Evolutionary conservation across 2,329 filamentous ascomycete genomes (phyloP), one percentile per base, ranked within the genome.

Genomic region (Zymoseptoria brevis): DNA sequence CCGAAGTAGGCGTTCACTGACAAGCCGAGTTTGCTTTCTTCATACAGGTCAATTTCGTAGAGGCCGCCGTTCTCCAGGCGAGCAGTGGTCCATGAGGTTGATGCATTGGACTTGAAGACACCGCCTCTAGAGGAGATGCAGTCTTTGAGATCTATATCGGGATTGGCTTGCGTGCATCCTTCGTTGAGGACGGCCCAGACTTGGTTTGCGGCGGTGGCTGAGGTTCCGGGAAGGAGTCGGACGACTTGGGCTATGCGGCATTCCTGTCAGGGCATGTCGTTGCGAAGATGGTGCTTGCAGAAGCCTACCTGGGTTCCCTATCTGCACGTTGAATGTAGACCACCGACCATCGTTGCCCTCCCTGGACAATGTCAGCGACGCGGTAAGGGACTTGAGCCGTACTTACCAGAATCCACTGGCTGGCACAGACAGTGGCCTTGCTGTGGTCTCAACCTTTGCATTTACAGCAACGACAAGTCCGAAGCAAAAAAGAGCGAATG

Each of bases 31-130:
- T 57, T 51, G 13, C 21, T 56, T 55, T 70, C 68, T 35, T 67
- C 66, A 41, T 53, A 64, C 1, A 62, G 61, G 16, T 55, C 59
- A 5, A 69, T 57, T 26, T 61, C 49, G 45, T 65, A 67, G 19
- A 69, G 54, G 49, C 73, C 75, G n/a, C 71, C 72, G 8, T 74
- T 72, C 7, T 57, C 68, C 66, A 55, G 71, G 68, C 64, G 69
- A 62, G 58, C 65, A 62, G 60, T 71, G 60, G 59, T 72, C 69
- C 73, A 75, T 2, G 72, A 69, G 1, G 66, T 66, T 4, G 73
- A 75, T 30, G 64, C 59, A 48, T 73, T 73, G 22, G 67, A 57
- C 6, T 62, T 56, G 62, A 75, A 75, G 8, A 72, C 66, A 21
- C 58, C 55, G 3, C 68, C 68, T 21, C 68, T 62, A 3, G 55